Evolutionary conservation across 2,329 filamentous ascomycete species (phyloP).

Genomic region (Pleurostoma richardsiae): DNA sequence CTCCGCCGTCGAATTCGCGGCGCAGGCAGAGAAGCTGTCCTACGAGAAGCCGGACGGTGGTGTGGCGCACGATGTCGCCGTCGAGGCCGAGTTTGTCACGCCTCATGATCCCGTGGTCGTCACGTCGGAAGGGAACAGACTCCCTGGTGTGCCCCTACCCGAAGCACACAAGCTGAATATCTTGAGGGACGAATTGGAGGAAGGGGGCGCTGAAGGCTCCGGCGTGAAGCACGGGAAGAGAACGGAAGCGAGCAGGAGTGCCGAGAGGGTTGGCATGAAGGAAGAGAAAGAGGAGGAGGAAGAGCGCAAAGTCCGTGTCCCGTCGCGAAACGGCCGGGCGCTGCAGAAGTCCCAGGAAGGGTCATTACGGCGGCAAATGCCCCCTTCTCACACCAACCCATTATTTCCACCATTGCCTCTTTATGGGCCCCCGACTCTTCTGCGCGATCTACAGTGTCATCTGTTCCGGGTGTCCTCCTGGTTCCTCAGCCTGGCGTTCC

Average conservation of each 20-base stretch:
- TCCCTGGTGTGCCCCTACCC: constrained; percentile 64
- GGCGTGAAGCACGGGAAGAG: constrained; percentile 12
- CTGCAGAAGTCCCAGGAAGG: constrained; percentile 39
- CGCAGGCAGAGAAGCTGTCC: constrained; percentile 56
- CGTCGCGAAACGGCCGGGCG: constrained; percentile 23
- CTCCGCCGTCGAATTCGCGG: constrained; percentile 50
- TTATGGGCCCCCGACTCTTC: constrained; percentile 67
- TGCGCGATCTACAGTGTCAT: constrained; percentile 61
- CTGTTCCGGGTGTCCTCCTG: constrained; percentile 65
- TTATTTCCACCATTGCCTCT: constrained; percentile 80
- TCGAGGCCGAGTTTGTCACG: constrained; percentile 62
- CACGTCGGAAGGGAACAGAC: constrained; percentile 59
- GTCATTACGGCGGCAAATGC: constrained; percentile 42
- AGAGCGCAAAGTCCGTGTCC: constrained; percentile 8
- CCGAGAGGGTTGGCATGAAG: constrained; percentile 28
- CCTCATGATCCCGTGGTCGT: constrained; percentile 67
- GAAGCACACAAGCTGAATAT: constrained; percentile 68
- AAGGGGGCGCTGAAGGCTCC: constrained; percentile 6
- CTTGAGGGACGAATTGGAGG: constrained; percentile 45
- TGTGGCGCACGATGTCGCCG: constrained; percentile 40
- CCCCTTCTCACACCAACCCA: constrained; percentile 68
- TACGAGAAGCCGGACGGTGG: constrained; percentile 25
- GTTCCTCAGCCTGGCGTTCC: constrained; percentile 71
- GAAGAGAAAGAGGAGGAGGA: constrained; percentile 18
- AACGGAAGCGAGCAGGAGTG: constrained; percentile 18